Evolutionary conservation across 2,329 filamentous ascomycete species (phyloP), one percentile per base, ranked within the genome.

Genomic region (Stagonosporopsis vannaccii): DNA sequence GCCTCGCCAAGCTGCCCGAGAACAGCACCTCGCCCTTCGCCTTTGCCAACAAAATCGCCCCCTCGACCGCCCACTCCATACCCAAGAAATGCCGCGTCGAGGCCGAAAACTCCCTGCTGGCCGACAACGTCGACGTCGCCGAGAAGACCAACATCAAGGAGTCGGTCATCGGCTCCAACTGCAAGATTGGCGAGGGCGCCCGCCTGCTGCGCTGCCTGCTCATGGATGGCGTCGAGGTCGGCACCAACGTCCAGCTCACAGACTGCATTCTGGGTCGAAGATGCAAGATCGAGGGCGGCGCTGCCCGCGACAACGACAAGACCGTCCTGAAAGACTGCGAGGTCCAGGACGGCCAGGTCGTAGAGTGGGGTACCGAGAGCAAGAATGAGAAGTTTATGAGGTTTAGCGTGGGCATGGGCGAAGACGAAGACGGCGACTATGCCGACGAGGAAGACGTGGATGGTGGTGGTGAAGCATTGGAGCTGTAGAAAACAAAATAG

Each of bases 61-160:
- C 52, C 0, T 56, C 52, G 1, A 90, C 95, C 69, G 90, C 91
- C 0, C 89, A 92, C 52, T 90, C 90, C 22, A 87, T 98, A 30
- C 91, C 92, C 51, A 82, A 86, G 30, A 87, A 89, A 49, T 92
- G 90, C 42, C 95, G 91, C 4, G 90, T 98, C 52, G 92, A 91
- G 19, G 86, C 89, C 66, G 83, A 86, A 42, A 94, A 97, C 78
- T 91, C 87, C 62, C 82, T 98, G 2, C 85, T 98, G 33, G 94
- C 87, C 1, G 90, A 94, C 55, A 97, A 97, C 69, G 92, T 96
- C 36, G 92, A 88, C 1, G 87, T 98, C 0, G 91, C 94, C 70
- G 91, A 94, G 67, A 94, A 94, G 74, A 89, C 87, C 22, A 90
- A 92, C n/a, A 90, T 99, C 78, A 97, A 97, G 75, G 92, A 97